Percentiles rank a stretch among this genome's conserved stretches.
These are phyloP conservation scores for Zizania palustris DNA, from an alignment of 202 grass and related monocot genomes.

Conservation along the genomic window DNA sequence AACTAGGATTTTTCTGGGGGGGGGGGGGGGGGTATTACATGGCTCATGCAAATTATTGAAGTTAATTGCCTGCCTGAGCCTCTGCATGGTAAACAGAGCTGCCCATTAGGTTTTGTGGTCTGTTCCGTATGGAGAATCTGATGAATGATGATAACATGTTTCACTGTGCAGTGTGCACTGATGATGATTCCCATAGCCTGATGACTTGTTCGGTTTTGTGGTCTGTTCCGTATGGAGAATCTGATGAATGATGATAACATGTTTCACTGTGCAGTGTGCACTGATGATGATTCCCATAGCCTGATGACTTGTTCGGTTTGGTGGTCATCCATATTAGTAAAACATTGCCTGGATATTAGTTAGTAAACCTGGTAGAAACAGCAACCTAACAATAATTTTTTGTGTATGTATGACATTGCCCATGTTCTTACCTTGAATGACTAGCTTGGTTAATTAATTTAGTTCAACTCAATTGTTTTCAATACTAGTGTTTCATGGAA, in stretches of 20 bases:
- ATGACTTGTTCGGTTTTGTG: neutral
- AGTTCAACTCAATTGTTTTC: constrained; percentile 24
- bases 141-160: neutral
- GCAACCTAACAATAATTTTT: constrained; percentile 9
- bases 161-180: neutral
- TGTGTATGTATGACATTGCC: constrained; percentile 9
- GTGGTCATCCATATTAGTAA: neutral
- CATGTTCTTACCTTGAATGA: neutral
- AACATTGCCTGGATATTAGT: neutral
- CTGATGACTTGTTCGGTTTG: neutral
- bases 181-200: constrained; percentile 13
- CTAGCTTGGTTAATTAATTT: constrained; percentile 18
- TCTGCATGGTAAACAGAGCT: no score
- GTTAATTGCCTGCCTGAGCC: no score
- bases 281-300: constrained; percentile 11
- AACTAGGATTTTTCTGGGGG: neutral
- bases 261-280: neutral
- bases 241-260: neutral
- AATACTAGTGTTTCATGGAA: constrained; percentile 13
- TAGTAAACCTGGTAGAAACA: constrained; percentile 11
- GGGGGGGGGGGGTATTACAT: no score
- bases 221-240: neutral
- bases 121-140: neutral
- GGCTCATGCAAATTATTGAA: no score
- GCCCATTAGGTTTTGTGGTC: neutral